Conservation (phyloP, 768 basidiomycete species). For the Pluteus cervinus region DNA sequence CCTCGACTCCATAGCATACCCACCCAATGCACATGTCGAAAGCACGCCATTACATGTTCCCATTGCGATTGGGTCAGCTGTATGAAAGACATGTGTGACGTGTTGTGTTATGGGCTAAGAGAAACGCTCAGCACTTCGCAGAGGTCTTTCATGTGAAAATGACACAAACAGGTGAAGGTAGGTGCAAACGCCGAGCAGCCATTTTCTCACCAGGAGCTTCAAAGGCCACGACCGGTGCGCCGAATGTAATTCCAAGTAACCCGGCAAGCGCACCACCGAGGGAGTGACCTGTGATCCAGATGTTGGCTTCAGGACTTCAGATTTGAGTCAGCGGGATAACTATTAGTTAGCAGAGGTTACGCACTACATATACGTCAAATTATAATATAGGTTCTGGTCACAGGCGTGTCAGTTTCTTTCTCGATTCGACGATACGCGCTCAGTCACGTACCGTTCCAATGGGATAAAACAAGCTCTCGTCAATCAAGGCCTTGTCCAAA, state of each 20-base stretch:
- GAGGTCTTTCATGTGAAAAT: background rate
- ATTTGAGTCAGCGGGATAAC: background rate
- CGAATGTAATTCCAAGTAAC: conserved; percentile 84
- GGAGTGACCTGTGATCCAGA: conserved; percentile 84
- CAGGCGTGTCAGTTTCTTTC: too few relatives aligned
- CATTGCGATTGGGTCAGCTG: conserved; percentile 92
- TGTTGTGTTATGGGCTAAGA: conserved; percentile 65
- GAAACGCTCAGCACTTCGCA: background rate
- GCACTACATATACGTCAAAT: conserved; percentile 85
- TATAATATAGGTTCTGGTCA: conserved; percentile 85
- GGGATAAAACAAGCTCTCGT: conserved; percentile 85
- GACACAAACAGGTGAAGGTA: conserved; percentile 61
- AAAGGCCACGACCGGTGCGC: conserved; percentile 80
- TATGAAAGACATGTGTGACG: conserved; percentile 90
- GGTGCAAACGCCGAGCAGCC: conserved; percentile 73
- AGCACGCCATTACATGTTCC: conserved; percentile 78
- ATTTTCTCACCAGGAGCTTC: conserved; percentile 86
- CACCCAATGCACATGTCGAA: conserved; percentile 77
- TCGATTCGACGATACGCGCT: background rate
- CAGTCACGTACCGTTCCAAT: conserved; percentile 68
- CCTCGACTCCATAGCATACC: conserved; percentile 86
- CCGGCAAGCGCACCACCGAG: conserved; percentile 71
- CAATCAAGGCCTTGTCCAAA: conserved; percentile 64
- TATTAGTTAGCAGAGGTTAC: background rate
- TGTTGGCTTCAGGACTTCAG: conserved; percentile 64